Base-by-base conservation (phyloP, 2,329 filamentous ascomycete genomes). In the Exophiala viscosa region DNA sequence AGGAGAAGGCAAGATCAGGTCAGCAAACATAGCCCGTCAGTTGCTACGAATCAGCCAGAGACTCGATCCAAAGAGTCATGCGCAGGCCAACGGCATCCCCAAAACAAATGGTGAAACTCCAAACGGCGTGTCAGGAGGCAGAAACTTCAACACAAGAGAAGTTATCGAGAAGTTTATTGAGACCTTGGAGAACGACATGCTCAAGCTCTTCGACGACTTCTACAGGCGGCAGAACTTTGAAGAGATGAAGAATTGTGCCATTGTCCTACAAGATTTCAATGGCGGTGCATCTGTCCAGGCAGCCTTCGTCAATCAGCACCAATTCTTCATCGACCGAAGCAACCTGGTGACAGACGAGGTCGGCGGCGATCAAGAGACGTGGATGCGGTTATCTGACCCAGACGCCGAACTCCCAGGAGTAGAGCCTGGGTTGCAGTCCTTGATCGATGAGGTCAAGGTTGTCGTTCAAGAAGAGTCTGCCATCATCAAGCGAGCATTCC, bases 141-240 rank as follows among this genome's bases (percentile, higher is more conserved):
- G 71, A 68, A 59, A 75, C 76, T 59, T 75, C 63, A 80, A 92
- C 65, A 93, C 90, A 2, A 83, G 90, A 58, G 91, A 96, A 69
- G 83, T 95, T 13, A 87, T 99, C 51, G 93, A 99, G 71, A 96
- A 96, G 69, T 99, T 97, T 70, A 88, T 91, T 20, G 93, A 99
- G 69, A 91, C 88, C 1, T 73, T 99, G 53, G 93, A 99, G 70
- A 95, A 97, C 67, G 93, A 99, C 66, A 76, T 99, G 35, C 74
- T 99, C 55, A 90, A 91, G 68, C 92, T 96, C 66, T 99, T 99
- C 72, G 95, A 99, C 75, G 90, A 95, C 66, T 96, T 92, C 74
- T 97, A 97, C 69, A 82, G 91, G 59, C 85, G 87, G 62, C 90
- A 95, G 64, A 96, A 97, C 71, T 96, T 95, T 66, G 90, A 96